Evolutionary conservation across 1,284 basidiomycete genomes (phyloP).

Genomic region (Rhodotorula mucilaginosa): DNA sequence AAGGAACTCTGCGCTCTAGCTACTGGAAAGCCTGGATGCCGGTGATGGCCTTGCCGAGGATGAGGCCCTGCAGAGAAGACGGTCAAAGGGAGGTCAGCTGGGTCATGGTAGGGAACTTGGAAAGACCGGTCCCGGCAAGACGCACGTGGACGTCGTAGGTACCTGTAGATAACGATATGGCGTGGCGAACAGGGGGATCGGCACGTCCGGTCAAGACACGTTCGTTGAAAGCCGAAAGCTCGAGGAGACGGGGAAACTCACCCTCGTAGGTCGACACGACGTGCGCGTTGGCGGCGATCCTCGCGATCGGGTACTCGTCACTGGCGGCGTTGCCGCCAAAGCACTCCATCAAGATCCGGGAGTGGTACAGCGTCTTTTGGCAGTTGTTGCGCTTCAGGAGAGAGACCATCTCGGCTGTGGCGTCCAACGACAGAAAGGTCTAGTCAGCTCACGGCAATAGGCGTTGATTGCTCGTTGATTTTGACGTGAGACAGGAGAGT

Average conservation of each 20-base stretch:
- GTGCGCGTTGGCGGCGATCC: conserved; percentile 86
- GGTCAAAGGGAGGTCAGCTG: conserved; percentile 32
- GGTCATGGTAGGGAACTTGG: conserved; percentile 1
- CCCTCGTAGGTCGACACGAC: conserved; percentile 16
- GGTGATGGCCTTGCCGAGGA: conserved; percentile 87
- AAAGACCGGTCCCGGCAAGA: conserved; percentile 12
- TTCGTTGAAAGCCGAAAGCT: no score
- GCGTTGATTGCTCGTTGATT: background rate
- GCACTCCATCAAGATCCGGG: conserved; percentile 76
- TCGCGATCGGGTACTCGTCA: conserved; percentile 89
- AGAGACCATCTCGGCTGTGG: conserved; percentile 79
- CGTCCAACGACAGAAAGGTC: background rate
- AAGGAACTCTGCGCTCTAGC: background rate
- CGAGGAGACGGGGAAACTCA: background rate
- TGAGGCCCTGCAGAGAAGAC: conserved; percentile 58
- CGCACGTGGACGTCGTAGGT: conserved; percentile 41
- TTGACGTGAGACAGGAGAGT: background rate
- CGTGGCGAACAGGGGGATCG: conserved; percentile 10
- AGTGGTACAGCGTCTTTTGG: conserved; percentile 76
- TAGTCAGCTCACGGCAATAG: background rate
- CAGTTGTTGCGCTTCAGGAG: conserved; percentile 95
- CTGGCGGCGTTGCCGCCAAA: conserved; percentile 85
- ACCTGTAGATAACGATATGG: conserved; percentile 15
- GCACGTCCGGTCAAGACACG: conserved; percentile 13
- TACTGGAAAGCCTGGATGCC: conserved; percentile 70